Evolutionary conservation across 2,329 filamentous ascomycete genomes (phyloP), one percentile per base, ranked within the genome.

Genomic region (Bipolaris cookei): DNA sequence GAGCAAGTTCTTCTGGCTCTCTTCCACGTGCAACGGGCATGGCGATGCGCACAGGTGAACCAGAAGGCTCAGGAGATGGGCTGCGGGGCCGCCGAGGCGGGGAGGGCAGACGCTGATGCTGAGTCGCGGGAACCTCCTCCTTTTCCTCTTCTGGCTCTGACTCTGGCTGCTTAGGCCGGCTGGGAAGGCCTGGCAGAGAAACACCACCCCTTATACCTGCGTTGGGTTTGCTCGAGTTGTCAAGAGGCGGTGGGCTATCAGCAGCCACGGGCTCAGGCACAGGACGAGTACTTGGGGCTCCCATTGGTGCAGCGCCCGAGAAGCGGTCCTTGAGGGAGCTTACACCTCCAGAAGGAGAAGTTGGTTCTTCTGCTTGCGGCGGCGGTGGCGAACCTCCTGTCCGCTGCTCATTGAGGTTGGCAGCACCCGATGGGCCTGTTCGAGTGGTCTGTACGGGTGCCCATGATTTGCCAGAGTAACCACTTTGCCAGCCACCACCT

Each of bases 381-480:
- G 45, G 32, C 23, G 59, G 79, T 18, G 62, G 75, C 35, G 81
- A 80, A 34, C 80, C 76, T 32, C 88, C 90, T 3, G 90, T 90
- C 61, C 84, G 83, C 70, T 94, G 87, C 58, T 86, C 81, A 41
- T 80, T 80, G 39, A 81, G 71, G 64, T 81, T 81, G 68, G 81
- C 83, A 25, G 72, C 70, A 8, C 77, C 80, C 56, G 86, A 87
- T 54, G 88, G 88, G 16, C 89, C 88, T 51, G 88, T 93, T 54
- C 85, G 83, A 8, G 85, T 86, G 10, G 89, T 91, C 69, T 92
- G 87, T 28, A 97, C 92, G 3, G 92, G 80, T 23, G 87, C 92
- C 94, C 94, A 98, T 32, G 86, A 89, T 81, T 97, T 98, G 60
- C 94, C 94, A 46, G 83, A 81, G 74, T 97, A 97, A 16, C 91